These are phyloP conservation scores for Candida wancherniae DNA, from an alignment of 805 yeast species.

Conservation along the genomic window DNA sequence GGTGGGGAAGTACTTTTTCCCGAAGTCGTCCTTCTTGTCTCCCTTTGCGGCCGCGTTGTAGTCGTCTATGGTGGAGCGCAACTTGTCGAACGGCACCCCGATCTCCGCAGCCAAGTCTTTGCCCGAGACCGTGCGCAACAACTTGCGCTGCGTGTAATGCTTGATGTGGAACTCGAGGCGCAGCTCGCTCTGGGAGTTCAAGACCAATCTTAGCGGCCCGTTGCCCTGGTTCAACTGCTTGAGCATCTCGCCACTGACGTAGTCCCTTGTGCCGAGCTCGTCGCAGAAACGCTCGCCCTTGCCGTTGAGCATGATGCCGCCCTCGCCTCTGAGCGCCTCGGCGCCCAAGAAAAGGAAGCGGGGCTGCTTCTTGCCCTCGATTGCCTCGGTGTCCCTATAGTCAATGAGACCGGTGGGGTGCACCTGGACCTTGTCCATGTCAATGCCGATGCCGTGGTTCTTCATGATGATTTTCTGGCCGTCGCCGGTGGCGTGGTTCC, in stretches of 20 bases:
- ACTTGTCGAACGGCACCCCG: conserved; percentile 25
- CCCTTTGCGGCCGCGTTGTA: conserved; percentile 43
- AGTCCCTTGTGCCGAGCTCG: conserved; percentile 57
- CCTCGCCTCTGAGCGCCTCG: conserved; percentile 63
- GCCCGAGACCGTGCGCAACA: conserved; percentile 46
- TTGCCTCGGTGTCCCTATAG: conserved; percentile 40
- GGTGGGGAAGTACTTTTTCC: conserved; percentile 46
- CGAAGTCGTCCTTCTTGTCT: conserved; percentile 35
- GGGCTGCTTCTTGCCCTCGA: conserved; percentile 34
- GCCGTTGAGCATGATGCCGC: conserved; percentile 52
- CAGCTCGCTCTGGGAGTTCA: conserved; percentile 43
- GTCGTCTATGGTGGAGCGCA: conserved; percentile 30
- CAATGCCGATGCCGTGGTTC: conserved; percentile 52
- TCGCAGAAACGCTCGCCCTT: conserved; percentile 55
- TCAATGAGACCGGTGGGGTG: conserved; percentile 65
- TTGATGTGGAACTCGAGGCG: conserved; percentile 48
- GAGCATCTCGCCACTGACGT: conserved; percentile 55
- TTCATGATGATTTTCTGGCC: conserved; percentile 53
- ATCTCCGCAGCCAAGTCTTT: conserved; percentile 40
- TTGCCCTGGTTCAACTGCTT: conserved; percentile 34
- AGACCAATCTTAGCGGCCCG: conserved; percentile 48
- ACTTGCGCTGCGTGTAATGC: conserved; percentile 52
- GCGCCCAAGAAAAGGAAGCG: conserved; percentile 59
- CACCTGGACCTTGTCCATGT: conserved; percentile 61
- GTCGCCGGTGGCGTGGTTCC: conserved; percentile 59